A percentile compares a stretch with the other conserved stretches of the same genome.
Conservation (phyloP, 1,139 yeast genomes). For the Blastobotrys aristatus region DNA sequence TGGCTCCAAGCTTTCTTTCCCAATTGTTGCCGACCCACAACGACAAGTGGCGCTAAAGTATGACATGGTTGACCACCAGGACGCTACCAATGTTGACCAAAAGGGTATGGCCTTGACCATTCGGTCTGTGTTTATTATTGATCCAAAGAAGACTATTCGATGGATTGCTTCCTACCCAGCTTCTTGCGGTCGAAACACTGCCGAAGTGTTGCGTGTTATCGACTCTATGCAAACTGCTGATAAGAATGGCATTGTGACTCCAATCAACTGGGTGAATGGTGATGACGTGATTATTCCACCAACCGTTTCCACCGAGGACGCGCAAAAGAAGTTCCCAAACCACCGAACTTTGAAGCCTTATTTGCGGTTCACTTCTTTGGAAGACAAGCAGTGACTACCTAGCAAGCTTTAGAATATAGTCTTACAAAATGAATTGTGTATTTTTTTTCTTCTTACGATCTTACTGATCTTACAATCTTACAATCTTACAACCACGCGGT, state of each 20-base stretch:
- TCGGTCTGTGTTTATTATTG: constrained; percentile 78
- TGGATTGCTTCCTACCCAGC: constrained; percentile 76
- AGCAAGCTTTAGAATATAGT: constrained; percentile 1
- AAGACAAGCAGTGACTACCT: constrained; percentile 11
- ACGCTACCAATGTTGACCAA: constrained; percentile 53
- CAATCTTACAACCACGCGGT: no score
- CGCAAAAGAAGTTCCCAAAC: constrained; percentile 66
- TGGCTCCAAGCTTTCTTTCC: constrained; percentile 62
- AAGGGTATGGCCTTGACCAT: constrained; percentile 64
- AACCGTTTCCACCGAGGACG: constrained; percentile 63
- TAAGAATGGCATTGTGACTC: constrained; percentile 67
- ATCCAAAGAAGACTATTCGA: constrained; percentile 70
- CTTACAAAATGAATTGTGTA: neutral
- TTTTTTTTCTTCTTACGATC: neutral
- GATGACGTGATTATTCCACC: constrained; percentile 84
- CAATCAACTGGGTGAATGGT: constrained; percentile 84
- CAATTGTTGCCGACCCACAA: constrained; percentile 72
- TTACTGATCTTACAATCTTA: no score
- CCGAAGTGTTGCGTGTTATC: constrained; percentile 75
- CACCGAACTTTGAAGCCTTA: constrained; percentile 76
- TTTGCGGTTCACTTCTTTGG: constrained; percentile 53
- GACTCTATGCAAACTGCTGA: constrained; percentile 79
- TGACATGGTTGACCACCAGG: constrained; percentile 76
- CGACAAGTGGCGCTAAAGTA: constrained; percentile 63
- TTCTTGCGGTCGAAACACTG: constrained; percentile 82